phyloP scores from a whole-genome alignment of 768 basidiomycete species.

The Kwoniella mangroviensis region DNA sequence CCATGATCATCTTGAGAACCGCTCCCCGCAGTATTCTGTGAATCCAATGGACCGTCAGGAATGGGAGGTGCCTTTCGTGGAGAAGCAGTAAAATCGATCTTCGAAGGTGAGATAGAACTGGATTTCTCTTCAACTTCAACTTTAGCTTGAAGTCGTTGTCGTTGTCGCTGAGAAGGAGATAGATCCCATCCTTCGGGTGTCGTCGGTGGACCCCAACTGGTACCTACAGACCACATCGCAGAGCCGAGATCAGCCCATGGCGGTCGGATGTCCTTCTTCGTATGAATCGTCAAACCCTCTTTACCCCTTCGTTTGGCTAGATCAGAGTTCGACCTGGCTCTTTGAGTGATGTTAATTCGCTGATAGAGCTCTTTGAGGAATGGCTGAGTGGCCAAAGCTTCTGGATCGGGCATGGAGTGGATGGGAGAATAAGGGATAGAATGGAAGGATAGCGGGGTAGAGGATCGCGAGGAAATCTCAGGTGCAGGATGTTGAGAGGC shows the following conservation, averaged over 20 bases:
- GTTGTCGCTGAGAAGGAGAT: neutral
- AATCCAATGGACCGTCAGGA: neutral
- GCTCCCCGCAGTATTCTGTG: neutral
- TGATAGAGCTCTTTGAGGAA: constrained; percentile 11
- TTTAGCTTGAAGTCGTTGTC: neutral
- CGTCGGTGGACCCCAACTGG: constrained; percentile 7
- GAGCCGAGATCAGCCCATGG: constrained; percentile 13
- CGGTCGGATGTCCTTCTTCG: neutral
- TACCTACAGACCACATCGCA: constrained; percentile 15
- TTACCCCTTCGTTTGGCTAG: constrained; percentile 5
- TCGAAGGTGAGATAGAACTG: no score
- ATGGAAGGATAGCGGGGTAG: constrained; percentile 6
- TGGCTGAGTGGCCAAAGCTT: constrained; percentile 10
- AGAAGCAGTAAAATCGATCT: neutral
- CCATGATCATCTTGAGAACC: neutral
- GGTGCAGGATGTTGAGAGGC: neutral
- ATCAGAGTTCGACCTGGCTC: neutral
- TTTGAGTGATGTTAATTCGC: neutral
- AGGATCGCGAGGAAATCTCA: constrained; percentile 3
- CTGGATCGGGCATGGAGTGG: neutral
- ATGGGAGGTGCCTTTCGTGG: neutral
- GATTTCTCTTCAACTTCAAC: no score
- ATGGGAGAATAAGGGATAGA: constrained; percentile 12
- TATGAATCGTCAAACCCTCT: constrained; percentile 11
- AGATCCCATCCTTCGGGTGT: constrained; percentile 14